Percentiles rank a stretch among this genome's conserved stretches.
phyloP scores from a whole-genome alignment of 768 basidiomycete species.

The Leccinellum albellum region DNA sequence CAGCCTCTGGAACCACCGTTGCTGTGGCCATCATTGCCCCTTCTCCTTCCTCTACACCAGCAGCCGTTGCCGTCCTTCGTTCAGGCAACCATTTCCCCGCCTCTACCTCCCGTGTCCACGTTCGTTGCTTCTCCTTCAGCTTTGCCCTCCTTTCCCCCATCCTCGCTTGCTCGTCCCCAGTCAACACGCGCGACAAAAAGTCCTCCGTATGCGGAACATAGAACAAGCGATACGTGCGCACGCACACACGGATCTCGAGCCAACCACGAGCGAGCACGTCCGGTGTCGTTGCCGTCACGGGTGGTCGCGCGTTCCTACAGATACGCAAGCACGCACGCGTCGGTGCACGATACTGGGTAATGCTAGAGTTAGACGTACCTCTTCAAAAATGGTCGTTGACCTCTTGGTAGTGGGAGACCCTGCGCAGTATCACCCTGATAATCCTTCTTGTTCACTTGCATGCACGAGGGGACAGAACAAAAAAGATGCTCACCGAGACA shows the following conservation, averaged over 20 bases:
- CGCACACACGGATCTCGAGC: slow-evolving; percentile 80
- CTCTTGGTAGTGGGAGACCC: slow-evolving; percentile 44
- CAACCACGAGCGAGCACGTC: slow-evolving; percentile 52
- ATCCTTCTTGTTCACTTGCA: neutral
- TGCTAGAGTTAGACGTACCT: slow-evolving; percentile 40
- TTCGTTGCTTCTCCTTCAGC: slow-evolving; percentile 10
- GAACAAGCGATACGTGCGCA: slow-evolving; percentile 24
- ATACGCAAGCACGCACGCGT: neutral
- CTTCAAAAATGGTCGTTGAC: slow-evolving; percentile 60
- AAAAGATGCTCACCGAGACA: slow-evolving; percentile 48
- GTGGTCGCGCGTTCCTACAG: slow-evolving; percentile 20
- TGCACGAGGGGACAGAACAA: neutral
- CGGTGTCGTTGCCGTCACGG: slow-evolving; percentile 30
- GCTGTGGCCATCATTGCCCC: neutral
- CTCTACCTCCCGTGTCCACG: slow-evolving; percentile 15
- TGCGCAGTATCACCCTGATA: slow-evolving; percentile 56
- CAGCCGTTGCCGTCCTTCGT: neutral
- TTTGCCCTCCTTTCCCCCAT: neutral
- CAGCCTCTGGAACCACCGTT: neutral
- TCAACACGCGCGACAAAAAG: slow-evolving; percentile 14
- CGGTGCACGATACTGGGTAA: neutral
- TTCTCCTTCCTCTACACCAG: neutral
- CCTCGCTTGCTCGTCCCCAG: slow-evolving; percentile 6
- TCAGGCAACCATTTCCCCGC: slow-evolving; percentile 12
- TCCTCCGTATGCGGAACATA: slow-evolving; percentile 27